Base-by-base conservation (phyloP, 305 asterid species). In the Coffea humblotiana region DNA sequence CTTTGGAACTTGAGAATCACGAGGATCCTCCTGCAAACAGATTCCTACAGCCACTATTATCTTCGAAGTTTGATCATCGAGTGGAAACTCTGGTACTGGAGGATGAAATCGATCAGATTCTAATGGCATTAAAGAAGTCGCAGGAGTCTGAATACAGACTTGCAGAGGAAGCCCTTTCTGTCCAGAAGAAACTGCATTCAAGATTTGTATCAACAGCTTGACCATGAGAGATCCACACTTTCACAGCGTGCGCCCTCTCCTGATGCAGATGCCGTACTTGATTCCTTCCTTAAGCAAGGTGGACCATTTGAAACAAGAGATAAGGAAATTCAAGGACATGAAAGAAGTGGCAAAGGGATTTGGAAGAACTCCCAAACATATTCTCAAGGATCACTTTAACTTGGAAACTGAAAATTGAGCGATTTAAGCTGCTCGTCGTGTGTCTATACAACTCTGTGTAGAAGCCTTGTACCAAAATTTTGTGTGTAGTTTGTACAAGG, bases 331-430 rank as follows among this genome's bases (percentile, higher is more conserved):
- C 47, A 86, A 85, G 83, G 92, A 90, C 74, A 90, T 90, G 98
- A 86, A 86, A 76, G 84, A 82, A 74, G 92, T 89, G 54, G 87
- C 89, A 7, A 90, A 89, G 61, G 98, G 97, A 77, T 90, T 93
- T 29, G 97, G 92, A 78, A 86, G 87, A 78, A 88, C 90, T 83
- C 82, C 94, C 54, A 88, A 85, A 73, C 82, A 61, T 29, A 87
- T 85, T 79, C 92, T 90, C 65, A 76, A 86, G 85, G 92, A 89
- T 61, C 88, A 29, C 40, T 66, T 48, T 74, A 76, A 78, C 77
- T 52, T 76, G 23, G 85, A 82, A 68, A 65, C 74, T 66, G 80
- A 77, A 79, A 77, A 71, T 35, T 49, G 51, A 80, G 43, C 15
- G 27, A 8, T 23, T 16, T 65, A 6, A 6, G n/a, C 43, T 63